Base-by-base conservation (phyloP, 129 eudicot genomes). In the Silybum marianum region DNA sequence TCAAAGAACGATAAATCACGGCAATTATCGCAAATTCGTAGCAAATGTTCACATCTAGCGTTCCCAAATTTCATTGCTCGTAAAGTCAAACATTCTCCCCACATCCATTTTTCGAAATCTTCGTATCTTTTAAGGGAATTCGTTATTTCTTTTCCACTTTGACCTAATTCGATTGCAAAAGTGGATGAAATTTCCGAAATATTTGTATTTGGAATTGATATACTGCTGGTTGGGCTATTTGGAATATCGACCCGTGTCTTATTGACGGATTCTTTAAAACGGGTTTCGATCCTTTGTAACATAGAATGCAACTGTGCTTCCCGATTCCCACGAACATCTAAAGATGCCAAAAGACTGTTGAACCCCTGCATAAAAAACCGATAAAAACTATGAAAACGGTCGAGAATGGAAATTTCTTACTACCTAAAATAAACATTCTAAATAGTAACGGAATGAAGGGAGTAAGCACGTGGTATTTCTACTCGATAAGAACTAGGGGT, bases 251-350 rank as follows among this genome's bases (percentile, higher is more conserved):
- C 72, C 51, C 18, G 30, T 19, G 25, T 88, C 82, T 77, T 88
- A 67, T 71, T 85, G 9, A 82, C 77, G 7, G 85, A 58, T 80
- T 85, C 91, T 86, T 84, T 95, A 76, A 95, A 92, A 40, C 86
- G 75, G 60, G 78, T 23, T 87, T 91, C 97, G 32, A 95, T 75
- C 58, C 82, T 88, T 85, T 84, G 99, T 89, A 95, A 80, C 90
- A 92, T 85, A 4, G 93, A 90, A 78, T 89, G 89, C 84, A 95
- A 71, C 79, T 92, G 94, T 38, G 91, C 94, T 81, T 95, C 99
- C 82, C 97, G 83, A 30, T 87, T 80, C 44, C 99, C 99, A 82
- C 97, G 94, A 23, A 88, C 86, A 75, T 95, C 99, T 82, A 95
- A 84, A 46, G 93, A 90, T 26, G 88, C 86, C 87, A 92, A 34